These are phyloP conservation scores for Fomitopsis palustris DNA, from an alignment of 1,284 basidiomycete species.

Conservation along the genomic window DNA sequence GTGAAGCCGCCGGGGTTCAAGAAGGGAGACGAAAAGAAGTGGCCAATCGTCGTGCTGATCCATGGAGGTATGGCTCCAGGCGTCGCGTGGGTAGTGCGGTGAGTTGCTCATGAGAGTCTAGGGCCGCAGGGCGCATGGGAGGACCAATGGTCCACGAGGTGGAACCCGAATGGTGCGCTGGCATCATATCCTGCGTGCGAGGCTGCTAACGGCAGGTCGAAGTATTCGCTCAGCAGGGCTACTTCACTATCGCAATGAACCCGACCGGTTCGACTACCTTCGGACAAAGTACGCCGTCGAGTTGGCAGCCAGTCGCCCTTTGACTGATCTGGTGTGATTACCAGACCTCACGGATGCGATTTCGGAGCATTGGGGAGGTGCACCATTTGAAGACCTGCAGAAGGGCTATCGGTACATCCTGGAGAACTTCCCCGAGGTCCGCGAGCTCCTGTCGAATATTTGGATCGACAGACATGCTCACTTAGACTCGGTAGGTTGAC, in stretches of 20 bases:
- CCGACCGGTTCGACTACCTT: conserved; percentile 88
- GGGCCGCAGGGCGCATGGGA: conserved; percentile 81
- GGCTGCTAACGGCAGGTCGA: not conserved
- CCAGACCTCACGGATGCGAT: conserved; percentile 83
- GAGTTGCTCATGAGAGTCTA: conserved; percentile 12
- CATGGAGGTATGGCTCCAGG: conserved; percentile 56
- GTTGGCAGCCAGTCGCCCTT: not conserved
- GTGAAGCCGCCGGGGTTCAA: conserved; percentile 77
- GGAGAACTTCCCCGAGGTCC: conserved; percentile 68
- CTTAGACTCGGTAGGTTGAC: conserved; percentile 59
- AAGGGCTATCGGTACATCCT: conserved; percentile 75
- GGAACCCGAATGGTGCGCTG: conserved; percentile 77
- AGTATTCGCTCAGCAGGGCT: conserved; percentile 83
- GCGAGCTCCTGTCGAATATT: not conserved
- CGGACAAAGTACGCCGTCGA: conserved; percentile 58
- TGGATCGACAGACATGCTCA: not conserved
- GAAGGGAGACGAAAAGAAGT: conserved; percentile 64
- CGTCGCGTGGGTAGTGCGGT: not conserved
- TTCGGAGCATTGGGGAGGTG: conserved; percentile 79
- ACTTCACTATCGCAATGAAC: conserved; percentile 82
- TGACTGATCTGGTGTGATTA: conserved; percentile 5
- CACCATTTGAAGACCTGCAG: conserved; percentile 78
- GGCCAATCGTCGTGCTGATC: conserved; percentile 70
- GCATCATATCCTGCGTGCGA: not conserved
- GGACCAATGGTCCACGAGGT: conserved; percentile 81